Conservation (phyloP, 108 stramenopile genomes). For the Craspedostauros australis region DNA sequence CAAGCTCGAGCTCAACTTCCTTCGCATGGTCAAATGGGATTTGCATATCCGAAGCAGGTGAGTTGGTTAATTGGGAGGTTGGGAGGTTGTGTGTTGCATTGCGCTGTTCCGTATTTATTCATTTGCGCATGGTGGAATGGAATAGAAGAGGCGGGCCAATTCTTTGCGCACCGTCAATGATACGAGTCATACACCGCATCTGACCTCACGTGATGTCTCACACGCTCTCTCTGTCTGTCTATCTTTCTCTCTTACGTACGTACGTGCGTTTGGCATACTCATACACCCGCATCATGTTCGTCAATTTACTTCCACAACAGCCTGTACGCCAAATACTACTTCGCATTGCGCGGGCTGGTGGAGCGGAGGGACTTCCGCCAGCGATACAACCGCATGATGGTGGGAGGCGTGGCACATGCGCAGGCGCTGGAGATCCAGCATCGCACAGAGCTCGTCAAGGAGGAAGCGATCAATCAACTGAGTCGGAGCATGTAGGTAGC, state of each 20-base stretch:
- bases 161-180: no score
- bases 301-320: slow-evolving; percentile 7
- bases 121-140: no score
- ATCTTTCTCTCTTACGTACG: no score
- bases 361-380: slow-evolving; percentile 85
- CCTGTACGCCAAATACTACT: slow-evolving; percentile 99
- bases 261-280: background rate
- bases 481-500: slow-evolving; percentile 63
- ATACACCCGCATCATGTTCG: background rate
- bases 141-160: no score
- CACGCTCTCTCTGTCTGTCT: no score
- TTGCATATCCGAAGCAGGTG: slow-evolving; percentile 89
- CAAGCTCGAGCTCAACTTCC: slow-evolving; percentile 81
- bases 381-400: slow-evolving; percentile 56
- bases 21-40: slow-evolving; percentile 91
- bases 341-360: slow-evolving; percentile 89
- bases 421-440: slow-evolving; percentile 75
- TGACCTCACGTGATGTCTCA: no score
- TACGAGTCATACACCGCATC: no score
- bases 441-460: slow-evolving; percentile 71
- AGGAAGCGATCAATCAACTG: slow-evolving; percentile 70
- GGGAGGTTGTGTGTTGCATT: no score
- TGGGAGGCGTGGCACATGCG: slow-evolving; percentile 74
- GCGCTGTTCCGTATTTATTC: no score
- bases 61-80: slow-evolving; percentile 7